Base-by-base conservation (phyloP, 371 early-diverging fungal genomes). In the Syncephalis fuscata region DNA sequence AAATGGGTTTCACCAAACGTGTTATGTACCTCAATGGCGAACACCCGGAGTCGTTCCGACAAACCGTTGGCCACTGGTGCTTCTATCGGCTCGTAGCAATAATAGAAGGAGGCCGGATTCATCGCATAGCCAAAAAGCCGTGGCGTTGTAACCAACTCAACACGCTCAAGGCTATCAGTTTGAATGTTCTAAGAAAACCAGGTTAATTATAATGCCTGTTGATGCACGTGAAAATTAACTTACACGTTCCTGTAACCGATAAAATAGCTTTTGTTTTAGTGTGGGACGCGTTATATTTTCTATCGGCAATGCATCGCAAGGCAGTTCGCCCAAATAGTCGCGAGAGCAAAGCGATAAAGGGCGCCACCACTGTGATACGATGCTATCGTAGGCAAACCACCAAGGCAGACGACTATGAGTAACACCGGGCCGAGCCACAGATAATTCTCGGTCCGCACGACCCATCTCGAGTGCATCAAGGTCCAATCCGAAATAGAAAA, bases 1-100 rank as follows among this genome's bases (percentile, higher is more conserved):
- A 74, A 36, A 52, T 74, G 68, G 15, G 61, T 61, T 51, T 75
- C 74, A 8, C 65, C 62, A 54, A 75, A 75, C 1, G 76, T 75
- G 50, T 75, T 75, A 54, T 68, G 66, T 22, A 74, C 72, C 50
- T 75, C 76, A 11, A 70, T 53, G 3, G 72, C 48, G 8, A 64
- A 38, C 9, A 50, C 51, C 3, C 36, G 19, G 3, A 74, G 46
- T 16, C 26, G 8, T 15, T 41, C 21, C 19, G 5, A 7, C n/a
- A 8, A 17, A 10, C 11, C 25, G 32, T 19, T 15, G n/a, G n/a
- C 38, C 23, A 15, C 11, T 43, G n/a, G 32, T 32, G 4, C 32
- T 11, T 32, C 11, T 32, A 32, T 32, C 32, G 7, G 32, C 32
- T 46, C 43, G 50, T 61, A 67, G 51, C 60, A 61, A 59, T 59